Evolutionary conservation across 225 moss, liverwort and hornwort genomes (phyloP).

Genomic region (Polytrichum formosum): DNA sequence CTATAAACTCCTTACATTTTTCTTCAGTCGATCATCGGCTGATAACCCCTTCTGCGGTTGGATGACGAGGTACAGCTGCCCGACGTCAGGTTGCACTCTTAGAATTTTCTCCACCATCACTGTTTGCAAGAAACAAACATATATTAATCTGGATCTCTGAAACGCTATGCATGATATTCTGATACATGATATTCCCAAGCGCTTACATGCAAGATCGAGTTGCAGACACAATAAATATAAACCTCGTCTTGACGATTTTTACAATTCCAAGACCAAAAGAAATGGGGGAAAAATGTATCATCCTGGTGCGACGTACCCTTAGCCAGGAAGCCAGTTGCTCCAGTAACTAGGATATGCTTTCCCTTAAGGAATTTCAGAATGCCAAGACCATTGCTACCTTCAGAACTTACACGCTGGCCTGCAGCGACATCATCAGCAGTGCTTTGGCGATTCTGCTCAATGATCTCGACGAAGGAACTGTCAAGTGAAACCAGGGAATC

Average conservation of each 20-base stretch:
- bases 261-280: no score
- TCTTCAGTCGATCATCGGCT: conserved; percentile 46
- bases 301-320: conserved; percentile 45
- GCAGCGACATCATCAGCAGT: conserved; percentile 4
- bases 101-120: conserved; percentile 82
- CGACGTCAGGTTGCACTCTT: conserved; percentile 74
- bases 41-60: conserved; percentile 45
- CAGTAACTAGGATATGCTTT: conserved; percentile 61
- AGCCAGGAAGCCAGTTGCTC: conserved; percentile 77
- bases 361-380: conserved; percentile 55
- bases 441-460: not conserved
- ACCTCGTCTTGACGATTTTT: no score
- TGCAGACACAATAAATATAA: no score
- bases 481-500: conserved; percentile 26
- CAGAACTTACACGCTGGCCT: conserved; percentile 3
- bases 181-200: no score
- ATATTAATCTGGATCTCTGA: no score
- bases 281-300: no score
- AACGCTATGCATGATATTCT: no score
- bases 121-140: conserved; percentile 10
- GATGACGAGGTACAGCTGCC: conserved; percentile 65
- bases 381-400: conserved; percentile 32
- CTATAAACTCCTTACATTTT: conserved; percentile 29
- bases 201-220: no score
- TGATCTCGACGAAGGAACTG: conserved; percentile 7